Base-by-base conservation (phyloP, 2,329 filamentous ascomycete species). In the Zymoseptoria ardabiliae region DNA sequence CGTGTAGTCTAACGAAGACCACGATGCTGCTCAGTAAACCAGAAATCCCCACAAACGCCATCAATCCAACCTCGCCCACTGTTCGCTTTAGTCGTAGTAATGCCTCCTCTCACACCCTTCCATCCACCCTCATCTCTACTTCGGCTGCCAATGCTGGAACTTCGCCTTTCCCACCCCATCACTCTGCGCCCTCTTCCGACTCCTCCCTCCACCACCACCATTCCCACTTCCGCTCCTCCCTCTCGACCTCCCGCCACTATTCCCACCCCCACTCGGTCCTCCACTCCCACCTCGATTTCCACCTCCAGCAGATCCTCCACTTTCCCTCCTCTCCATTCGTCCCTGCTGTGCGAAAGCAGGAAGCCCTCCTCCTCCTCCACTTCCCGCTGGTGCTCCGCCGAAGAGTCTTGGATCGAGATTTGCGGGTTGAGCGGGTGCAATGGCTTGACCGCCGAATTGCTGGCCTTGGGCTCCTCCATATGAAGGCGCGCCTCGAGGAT, bases 311-410 rank as follows among this genome's bases (percentile, higher is more conserved):
- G 28, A 22, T 23, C 11, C 41, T 21, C 28, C 21, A 48, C 53
- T 54, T 54, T 17, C 56, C 41, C 25, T 56, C 30, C 41, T 61
- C 35, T 45, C 35, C 35, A 45, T 54, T 19, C 64, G 25, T 21
- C 58, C 59, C 61, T 68, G 68, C 57, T 70, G 69, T 11, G 68
- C 69, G 59, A 71, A 71, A 19, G 68, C 69, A 9, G 69, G 69
- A 17, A 61, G 54, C 35, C 60, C 51, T 17, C 22, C 51, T 22
- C 3, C 13, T 3, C 22, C 51, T 30, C 51, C 17, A 6, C 9
- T 9, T 1, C 28, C 57, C 4, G 60, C 45, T 21, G 64, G 57
- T 21, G 56, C 62, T 19, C 58, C 23, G 19, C 61, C 63, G 28
- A 50, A 62, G 10, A 53, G 35, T n/a, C 35, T n/a, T 28, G 21